Percentiles rank a stretch among this genome's conserved stretches.
Conservation (phyloP, 345 rosid species). For the Psidium guajava region DNA sequence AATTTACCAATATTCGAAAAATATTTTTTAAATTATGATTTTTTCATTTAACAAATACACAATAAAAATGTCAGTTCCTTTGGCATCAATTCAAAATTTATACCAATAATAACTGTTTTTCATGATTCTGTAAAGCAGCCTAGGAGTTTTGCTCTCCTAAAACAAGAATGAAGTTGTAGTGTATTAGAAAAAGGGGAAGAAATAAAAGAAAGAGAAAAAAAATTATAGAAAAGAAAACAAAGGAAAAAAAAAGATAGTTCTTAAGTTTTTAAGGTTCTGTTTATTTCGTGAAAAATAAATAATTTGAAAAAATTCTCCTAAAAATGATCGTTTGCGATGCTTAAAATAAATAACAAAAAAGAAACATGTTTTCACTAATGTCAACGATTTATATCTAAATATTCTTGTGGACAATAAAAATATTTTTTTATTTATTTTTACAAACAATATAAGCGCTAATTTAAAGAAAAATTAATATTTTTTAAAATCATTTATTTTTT, state of each 20-base stretch:
- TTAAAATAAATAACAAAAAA: not conserved
- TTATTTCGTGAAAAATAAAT: rapidly evolving
- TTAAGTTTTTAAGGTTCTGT: not conserved
- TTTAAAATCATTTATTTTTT: rapidly evolving
- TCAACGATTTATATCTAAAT: not conserved
- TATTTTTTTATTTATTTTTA: not conserved
- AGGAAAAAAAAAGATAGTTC: not conserved
- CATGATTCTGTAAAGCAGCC: not conserved
- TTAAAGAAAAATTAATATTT: not conserved
- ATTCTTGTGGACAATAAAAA: not conserved
- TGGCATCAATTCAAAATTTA: not conserved
- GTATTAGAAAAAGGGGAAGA: not conserved
- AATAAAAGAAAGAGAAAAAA: not conserved
- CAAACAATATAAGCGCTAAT: not conserved
- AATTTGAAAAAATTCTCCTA: not conserved
- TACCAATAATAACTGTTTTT: not conserved
- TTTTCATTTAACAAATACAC: not conserved
- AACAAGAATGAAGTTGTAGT: not conserved
- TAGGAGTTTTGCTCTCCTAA: not conserved
- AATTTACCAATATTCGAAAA: not conserved
- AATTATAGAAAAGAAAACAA: not conserved
- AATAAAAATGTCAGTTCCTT: not conserved
- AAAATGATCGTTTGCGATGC: not conserved
- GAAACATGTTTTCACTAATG: not conserved
- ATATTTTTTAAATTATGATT: not conserved